Evolutionary conservation across 257 asterid species (phyloP), one percentile per base, ranked within the genome.

Genomic region (Forsythia viridissima): DNA sequence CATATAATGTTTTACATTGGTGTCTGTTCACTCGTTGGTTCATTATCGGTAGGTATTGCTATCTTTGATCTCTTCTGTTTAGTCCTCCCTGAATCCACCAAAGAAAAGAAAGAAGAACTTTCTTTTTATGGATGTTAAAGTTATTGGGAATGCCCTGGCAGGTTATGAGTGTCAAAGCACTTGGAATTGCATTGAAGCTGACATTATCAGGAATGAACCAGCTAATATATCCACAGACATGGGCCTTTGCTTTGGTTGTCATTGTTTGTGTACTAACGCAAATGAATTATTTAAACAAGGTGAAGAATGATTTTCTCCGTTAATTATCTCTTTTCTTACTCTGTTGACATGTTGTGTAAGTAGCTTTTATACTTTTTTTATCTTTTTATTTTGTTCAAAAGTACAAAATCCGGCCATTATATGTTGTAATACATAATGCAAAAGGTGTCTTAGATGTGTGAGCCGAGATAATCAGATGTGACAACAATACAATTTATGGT

Each of bases 91-190:
- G 41, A 41, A 3, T 46, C 59, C n/a, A 75, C 30, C 51, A 21
- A 72, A 74, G 41, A 74, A 51, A 24, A 42, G 55, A 34, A 70
- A n/a, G 43, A 55, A 42, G 76, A 71, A 30, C 16, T 40, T 57
- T 72, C 12, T 43, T 10, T 73, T 38, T 66, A 39, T 77, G 52
- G 81, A 77, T 75, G 41, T 71, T 48, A 69, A 73, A 34, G 36
- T 77, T 55, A 74, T 44, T 59, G 30, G 59, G 73, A 66, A 41
- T 82, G 65, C 38, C 44, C 24, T 88, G 82, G 75, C 92, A 95
- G 99, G 98, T 95, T 20, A 95, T 93, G 99, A 95, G 99, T 78
- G 98, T 95, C 66, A 92, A 95, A 84, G 98, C 97, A 57, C 86
- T 95, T 38, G 97, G 98, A 81, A 93, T 93, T 86, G 99, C 98